A percentile compares a stretch with the other conserved stretches of the same genome.
These are phyloP conservation scores for Aureobasidium pullulans DNA, from an alignment of 2,329 filamentous ascomycete genomes.

Conservation along the genomic window DNA sequence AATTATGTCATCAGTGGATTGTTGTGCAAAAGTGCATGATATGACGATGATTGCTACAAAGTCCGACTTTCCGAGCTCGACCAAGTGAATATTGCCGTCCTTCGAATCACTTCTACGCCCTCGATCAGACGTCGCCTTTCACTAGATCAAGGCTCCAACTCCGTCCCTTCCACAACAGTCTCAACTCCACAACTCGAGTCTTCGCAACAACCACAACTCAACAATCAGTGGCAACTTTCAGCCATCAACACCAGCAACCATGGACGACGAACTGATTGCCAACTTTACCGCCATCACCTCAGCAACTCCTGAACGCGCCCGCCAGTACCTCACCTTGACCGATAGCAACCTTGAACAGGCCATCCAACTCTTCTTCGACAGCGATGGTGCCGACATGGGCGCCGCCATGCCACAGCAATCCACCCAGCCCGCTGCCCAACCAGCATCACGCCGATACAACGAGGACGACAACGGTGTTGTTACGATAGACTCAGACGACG, in stretches of 20 bases:
- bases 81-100: slow-evolving; percentile 3
- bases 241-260: slow-evolving; percentile 3
- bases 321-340: slow-evolving; percentile 77
- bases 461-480: slow-evolving; percentile 57
- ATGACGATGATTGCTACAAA: background rate
- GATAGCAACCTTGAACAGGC: slow-evolving; percentile 78
- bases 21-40: background rate
- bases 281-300: slow-evolving; percentile 79
- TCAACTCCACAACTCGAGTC: background rate
- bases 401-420: slow-evolving; percentile 26
- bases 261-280: slow-evolving; percentile 54
- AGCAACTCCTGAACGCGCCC: slow-evolving; percentile 63
- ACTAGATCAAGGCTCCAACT: background rate
- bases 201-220: background rate
- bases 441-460: slow-evolving; percentile 29
- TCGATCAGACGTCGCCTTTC: background rate
- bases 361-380: slow-evolving; percentile 84
- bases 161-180: background rate
- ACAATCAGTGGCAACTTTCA: slow-evolving; percentile 3
- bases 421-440: slow-evolving; percentile 28
- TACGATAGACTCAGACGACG: slow-evolving; percentile 70
- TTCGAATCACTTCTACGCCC: slow-evolving; percentile 9
- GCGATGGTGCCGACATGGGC: slow-evolving; percentile 60
- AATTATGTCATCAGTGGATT: background rate
- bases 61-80: slow-evolving; percentile 1